Evolutionary conservation across 306 rosid species (phyloP), one percentile per base, ranked within the genome.

Genomic region (Biancaea sappan): DNA sequence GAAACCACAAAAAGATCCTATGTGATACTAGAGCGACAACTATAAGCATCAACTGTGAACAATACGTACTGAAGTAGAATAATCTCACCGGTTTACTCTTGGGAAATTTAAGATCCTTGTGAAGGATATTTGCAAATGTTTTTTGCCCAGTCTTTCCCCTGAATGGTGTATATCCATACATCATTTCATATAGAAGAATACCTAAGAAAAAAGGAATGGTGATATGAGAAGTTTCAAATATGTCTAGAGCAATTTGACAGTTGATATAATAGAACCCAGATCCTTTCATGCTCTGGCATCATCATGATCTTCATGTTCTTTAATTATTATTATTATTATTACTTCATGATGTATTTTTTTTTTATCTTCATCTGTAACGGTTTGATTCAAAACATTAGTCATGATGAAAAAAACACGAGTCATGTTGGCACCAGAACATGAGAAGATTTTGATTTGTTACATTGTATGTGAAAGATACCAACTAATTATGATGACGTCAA

Each of bases 91-190:
- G 83, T 87, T 81, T 85, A 24, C 93, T 88, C 81, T 84, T 82
- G 59, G 99, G 93, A 84, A 94, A 94, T 74, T 88, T 94, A 59
- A 94, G 93, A 83, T 94, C 99, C 86, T 94, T 94, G 54, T 88
- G 99, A 73, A 94, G 99, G 84, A 94, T 86, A 64, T 94, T 92
- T 77, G 95, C 80, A 61, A 94, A 94, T 28, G 99, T 92, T 72
- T 77, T 94, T 70, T 92, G 99, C 84, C 99, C 90, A 48, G 96
- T 87, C 82, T 83, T 92, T 18, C 99, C 99, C 52, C 99, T 79
- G 79, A 94, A 94, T 63, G 99, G 97, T 9, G 99, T 94, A 74
- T 86, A 88, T 47, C 97, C 99, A 54, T 88, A 92, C 37, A 94
- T 78, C 99, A 94, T 94, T 81, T 92, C 99, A 74, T 91, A 94